Evolutionary conservation across 306 rosid genomes (phyloP), one percentile per base, ranked within the genome.

Genomic region (Purshia tridentata): DNA sequence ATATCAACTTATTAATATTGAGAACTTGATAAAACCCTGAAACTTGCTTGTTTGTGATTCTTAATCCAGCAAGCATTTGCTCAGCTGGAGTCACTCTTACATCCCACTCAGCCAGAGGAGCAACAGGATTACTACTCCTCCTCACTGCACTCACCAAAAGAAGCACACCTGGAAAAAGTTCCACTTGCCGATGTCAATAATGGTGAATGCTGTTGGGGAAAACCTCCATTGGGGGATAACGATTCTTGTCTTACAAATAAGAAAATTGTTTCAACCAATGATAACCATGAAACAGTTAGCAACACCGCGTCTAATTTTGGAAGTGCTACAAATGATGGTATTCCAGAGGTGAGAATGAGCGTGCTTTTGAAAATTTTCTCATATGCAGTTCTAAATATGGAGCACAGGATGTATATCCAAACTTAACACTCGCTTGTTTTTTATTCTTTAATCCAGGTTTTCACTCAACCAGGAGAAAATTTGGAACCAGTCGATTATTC

Each of bases 311-410:
- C 29, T 53, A 46, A 40, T 6, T 6, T 0, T n/a, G 35, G 35
- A 29, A 29, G 35, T 29, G 13, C 11, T 41, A 0, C 64, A 70
- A 3, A 15, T n/a, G 5, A 20, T 37, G 49, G 15, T 15, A 51
- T 56, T 67, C 46, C 60, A 40, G 67, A 49, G 77, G 90, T 88
- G 70, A 82, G 89, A 56, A 57, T 67, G 50, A 78, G 65, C 44
- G 47, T 75, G 19, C 51, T 58, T 35, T 12, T 80, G 18, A 14
- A 49, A 44, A 22, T 62, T 67, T 71, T 20, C 71, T 9, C 12
- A 58, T 58, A 4, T 67, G 35, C 51, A 78, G 20, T 42, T 48
- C 18, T 39, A 29, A 29, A 46, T 48, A 39, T 61, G 53, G 23
- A 63, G 40, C 23, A 20, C 16, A 9, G 50, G 6, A 72, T 75